Percentiles rank a stretch among this genome's conserved stretches.
Evolutionary conservation across 1,284 basidiomycete genomes (phyloP).

Genomic region (Sanguinoderma infundibulare): DNA sequence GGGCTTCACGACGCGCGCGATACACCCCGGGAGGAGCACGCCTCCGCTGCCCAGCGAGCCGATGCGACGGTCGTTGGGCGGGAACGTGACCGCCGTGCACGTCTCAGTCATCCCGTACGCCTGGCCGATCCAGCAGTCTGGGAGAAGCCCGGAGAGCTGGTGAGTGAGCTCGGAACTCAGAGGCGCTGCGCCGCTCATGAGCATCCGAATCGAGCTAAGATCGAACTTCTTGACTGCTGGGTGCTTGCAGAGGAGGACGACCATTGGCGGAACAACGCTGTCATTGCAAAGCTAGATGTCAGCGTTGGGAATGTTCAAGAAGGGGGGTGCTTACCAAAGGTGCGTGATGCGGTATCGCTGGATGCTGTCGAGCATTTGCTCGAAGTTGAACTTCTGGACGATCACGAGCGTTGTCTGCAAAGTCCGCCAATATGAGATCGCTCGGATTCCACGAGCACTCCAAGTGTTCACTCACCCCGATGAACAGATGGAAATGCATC

Average conservation of each 20-base stretch:
- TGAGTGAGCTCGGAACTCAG: slow-evolving; percentile 67
- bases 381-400: slow-evolving; percentile 73
- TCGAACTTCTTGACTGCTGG: slow-evolving; percentile 71
- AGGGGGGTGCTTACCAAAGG: slow-evolving; percentile 52
- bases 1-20: slow-evolving; percentile 43
- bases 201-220: slow-evolving; percentile 59
- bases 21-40: slow-evolving; percentile 42
- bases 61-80: slow-evolving; percentile 27
- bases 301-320: too few species aligned
- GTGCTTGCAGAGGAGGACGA: slow-evolving; percentile 65
- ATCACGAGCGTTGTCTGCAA: slow-evolving; percentile 57
- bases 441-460: slow-evolving; percentile 17
- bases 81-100: slow-evolving; percentile 48
- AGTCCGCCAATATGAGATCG: background rate
- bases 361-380: slow-evolving; percentile 70
- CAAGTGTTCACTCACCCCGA: slow-evolving; percentile 42
- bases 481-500: slow-evolving; percentile 53
- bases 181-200: slow-evolving; percentile 77
- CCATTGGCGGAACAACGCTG: slow-evolving; percentile 73
- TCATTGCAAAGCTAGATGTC: slow-evolving; percentile 19
- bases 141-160: slow-evolving; percentile 58
- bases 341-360: slow-evolving; percentile 69
- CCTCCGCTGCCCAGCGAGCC: slow-evolving; percentile 43
- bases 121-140: slow-evolving; percentile 65
- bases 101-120: slow-evolving; percentile 64